Conservation (phyloP, 2,329 filamentous ascomycete species). For the Teratosphaeria epicoccoides region DNA sequence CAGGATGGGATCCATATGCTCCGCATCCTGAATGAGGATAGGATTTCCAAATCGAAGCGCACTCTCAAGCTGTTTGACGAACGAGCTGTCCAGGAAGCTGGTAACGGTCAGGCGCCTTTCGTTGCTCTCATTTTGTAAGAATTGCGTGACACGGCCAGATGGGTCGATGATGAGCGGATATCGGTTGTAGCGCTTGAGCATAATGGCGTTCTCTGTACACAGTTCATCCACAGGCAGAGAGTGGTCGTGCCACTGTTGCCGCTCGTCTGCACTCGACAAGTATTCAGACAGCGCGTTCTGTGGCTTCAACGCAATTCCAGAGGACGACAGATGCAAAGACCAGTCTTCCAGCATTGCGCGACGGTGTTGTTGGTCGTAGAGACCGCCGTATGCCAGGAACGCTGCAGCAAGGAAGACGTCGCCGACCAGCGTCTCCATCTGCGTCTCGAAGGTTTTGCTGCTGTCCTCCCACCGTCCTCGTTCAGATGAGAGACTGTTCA, state of each 20-base stretch:
- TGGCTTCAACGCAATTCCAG: slow-evolving; percentile 86
- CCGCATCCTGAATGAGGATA: slow-evolving; percentile 95
- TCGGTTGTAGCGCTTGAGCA: slow-evolving; percentile 93
- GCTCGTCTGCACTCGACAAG: slow-evolving; percentile 88
- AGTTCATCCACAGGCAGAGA: slow-evolving; percentile 89
- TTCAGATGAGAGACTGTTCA: slow-evolving; percentile 92
- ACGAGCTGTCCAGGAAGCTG: slow-evolving; percentile 94
- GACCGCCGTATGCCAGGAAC: slow-evolving; percentile 90
- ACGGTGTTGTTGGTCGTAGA: slow-evolving; percentile 96
- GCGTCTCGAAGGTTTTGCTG: slow-evolving; percentile 95
- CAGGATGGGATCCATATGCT: slow-evolving; percentile 90
- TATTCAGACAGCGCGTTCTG: slow-evolving; percentile 95
- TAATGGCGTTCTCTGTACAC: slow-evolving; percentile 96
- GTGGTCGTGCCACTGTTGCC: slow-evolving; percentile 89
- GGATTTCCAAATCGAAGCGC: slow-evolving; percentile 95
- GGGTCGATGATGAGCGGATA: slow-evolving; percentile 98
- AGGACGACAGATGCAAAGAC: slow-evolving; percentile 83
- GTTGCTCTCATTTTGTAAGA: slow-evolving; percentile 88
- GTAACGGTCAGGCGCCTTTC: slow-evolving; percentile 90
- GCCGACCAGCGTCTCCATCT: slow-evolving; percentile 91
- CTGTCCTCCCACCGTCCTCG: slow-evolving; percentile 89
- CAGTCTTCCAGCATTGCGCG: slow-evolving; percentile 98
- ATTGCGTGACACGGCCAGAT: slow-evolving; percentile 87
- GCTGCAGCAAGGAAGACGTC: slow-evolving; percentile 94
- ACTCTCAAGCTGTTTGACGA: slow-evolving; percentile 95